Evolutionary conservation across 768 basidiomycete genomes (phyloP).

Genomic region (Tricholoma sp.): DNA sequence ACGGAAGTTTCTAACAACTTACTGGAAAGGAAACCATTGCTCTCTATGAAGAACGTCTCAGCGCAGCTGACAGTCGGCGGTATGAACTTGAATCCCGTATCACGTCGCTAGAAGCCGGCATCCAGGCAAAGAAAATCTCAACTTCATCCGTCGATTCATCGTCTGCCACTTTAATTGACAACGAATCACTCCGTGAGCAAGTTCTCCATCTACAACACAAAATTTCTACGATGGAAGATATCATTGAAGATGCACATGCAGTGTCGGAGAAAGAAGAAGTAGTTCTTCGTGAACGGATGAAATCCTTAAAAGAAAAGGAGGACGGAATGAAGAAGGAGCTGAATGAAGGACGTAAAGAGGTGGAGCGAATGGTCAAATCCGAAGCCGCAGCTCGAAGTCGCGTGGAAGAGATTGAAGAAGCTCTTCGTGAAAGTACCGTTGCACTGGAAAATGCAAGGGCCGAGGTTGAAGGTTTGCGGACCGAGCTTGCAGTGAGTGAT

Average conservation of each 20-base stretch:
- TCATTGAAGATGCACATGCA: slow-evolving; percentile 70
- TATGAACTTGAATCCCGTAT: slow-evolving; percentile 76
- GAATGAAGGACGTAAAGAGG: slow-evolving; percentile 55
- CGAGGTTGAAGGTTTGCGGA: slow-evolving; percentile 77
- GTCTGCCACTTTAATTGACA: slow-evolving; percentile 89
- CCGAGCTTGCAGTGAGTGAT: slow-evolving; percentile 66
- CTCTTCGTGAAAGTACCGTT: slow-evolving; percentile 78
- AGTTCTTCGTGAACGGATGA: slow-evolving; percentile 55
- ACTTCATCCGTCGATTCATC: slow-evolving; percentile 28
- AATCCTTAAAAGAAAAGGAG: slow-evolving; percentile 68
- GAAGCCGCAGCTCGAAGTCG: slow-evolving; percentile 60
- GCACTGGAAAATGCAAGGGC: slow-evolving; percentile 87
- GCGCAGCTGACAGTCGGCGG: slow-evolving; percentile 59
- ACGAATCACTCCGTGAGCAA: slow-evolving; percentile 87
- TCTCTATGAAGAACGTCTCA: slow-evolving; percentile 87
- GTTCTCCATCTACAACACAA: slow-evolving; percentile 82
- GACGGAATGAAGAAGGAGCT: slow-evolving; percentile 70
- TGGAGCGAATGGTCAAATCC: slow-evolving; percentile 56
- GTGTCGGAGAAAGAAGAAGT: slow-evolving; percentile 73
- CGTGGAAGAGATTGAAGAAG: slow-evolving; percentile 85
- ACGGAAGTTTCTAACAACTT: slow-evolving; percentile 1
- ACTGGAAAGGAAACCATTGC: slow-evolving; percentile 83
- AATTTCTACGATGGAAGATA: slow-evolving; percentile 73
- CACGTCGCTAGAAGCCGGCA: slow-evolving; percentile 45
- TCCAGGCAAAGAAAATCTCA: slow-evolving; percentile 22